Evolutionary conservation across 1,284 basidiomycete species (phyloP).

Genomic region (Boletus mariae): DNA sequence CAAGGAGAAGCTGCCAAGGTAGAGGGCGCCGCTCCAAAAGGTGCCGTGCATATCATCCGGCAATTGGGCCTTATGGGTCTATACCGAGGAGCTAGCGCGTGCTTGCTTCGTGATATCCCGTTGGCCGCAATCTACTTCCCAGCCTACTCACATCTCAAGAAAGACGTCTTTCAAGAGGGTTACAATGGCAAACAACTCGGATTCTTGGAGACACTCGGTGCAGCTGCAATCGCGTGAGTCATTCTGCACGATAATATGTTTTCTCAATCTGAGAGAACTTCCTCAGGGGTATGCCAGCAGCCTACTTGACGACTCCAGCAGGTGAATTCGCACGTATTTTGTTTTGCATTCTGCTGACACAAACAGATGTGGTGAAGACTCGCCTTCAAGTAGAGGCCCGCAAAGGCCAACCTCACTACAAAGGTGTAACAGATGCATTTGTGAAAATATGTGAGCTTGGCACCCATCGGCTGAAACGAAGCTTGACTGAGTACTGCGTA

Average conservation of each 20-base stretch:
- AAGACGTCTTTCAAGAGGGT: conserved; percentile 94
- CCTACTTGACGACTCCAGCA: conserved; percentile 81
- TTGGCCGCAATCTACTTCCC: conserved; percentile 87
- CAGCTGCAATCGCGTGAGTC: conserved; percentile 80
- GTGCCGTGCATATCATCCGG: conserved; percentile 89
- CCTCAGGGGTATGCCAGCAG: conserved; percentile 89
- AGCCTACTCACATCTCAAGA: conserved; percentile 82
- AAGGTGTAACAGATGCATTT: conserved; percentile 88
- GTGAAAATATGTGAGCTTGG: conserved; percentile 73
- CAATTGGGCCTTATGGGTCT: conserved; percentile 90
- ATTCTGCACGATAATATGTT: conserved; percentile 12
- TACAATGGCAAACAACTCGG: conserved; percentile 90
- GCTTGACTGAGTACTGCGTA: conserved; percentile 30
- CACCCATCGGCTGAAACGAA: not conserved
- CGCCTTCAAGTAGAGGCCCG: conserved; percentile 94
- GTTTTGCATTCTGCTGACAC: conserved; percentile 11
- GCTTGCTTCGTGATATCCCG: conserved; percentile 89
- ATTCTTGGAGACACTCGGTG: conserved; percentile 85
- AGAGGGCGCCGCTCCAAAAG: conserved; percentile 74
- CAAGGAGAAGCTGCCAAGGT: conserved; percentile 92
- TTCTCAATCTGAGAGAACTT: conserved; percentile 11
- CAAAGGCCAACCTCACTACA: conserved; percentile 91
- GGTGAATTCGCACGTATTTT: conserved; percentile 42
- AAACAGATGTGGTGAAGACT: conserved; percentile 95
- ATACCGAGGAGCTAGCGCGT: conserved; percentile 89